Conservation (phyloP, 805 yeast species). For the Blastobotrys chiropterorum region DNA sequence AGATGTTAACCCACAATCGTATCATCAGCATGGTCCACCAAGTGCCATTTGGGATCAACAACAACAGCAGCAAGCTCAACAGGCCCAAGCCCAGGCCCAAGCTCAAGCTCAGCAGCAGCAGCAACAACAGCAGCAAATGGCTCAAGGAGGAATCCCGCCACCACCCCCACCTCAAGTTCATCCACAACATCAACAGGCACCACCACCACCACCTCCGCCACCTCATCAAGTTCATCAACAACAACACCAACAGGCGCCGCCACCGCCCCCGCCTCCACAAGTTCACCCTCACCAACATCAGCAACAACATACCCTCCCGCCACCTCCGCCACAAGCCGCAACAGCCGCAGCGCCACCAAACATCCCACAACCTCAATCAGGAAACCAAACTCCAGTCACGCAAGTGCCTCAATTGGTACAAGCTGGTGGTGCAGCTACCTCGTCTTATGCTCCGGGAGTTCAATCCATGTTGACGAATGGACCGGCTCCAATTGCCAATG, state of each 20-base stretch:
- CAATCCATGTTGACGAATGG: not conserved
- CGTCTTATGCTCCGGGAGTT: conserved; percentile 1
- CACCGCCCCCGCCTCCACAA: conserved; percentile 14
- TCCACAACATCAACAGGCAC: conserved; percentile 15
- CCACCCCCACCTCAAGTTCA: conserved; percentile 18
- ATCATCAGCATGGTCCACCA: conserved; percentile 54
- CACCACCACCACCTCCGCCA: conserved; percentile 14
- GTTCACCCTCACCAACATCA: conserved; percentile 7
- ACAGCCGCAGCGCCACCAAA: conserved; percentile 8
- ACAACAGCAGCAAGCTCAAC: conserved; percentile 20
- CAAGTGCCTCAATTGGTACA: conserved; percentile 8
- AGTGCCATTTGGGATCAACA: conserved; percentile 34
- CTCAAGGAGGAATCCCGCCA: conserved; percentile 9
- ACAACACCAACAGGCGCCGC: conserved; percentile 21
- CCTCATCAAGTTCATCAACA: conserved; percentile 16
- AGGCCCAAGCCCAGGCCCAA: conserved; percentile 18
- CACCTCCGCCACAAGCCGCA: conserved; percentile 8
- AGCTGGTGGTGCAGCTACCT: conserved; percentile 4
- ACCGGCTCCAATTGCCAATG: conserved; percentile 7
- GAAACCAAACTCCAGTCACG: conserved; percentile 9
- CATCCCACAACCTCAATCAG: conserved; percentile 4
- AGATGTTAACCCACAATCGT: conserved; percentile 56
- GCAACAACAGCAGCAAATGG: conserved; percentile 14
- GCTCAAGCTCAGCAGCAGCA: conserved; percentile 19
- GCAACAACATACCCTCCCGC: conserved; percentile 4